Evolutionary conservation across 768 basidiomycete species (phyloP).

Genomic region (Mycena venus): DNA sequence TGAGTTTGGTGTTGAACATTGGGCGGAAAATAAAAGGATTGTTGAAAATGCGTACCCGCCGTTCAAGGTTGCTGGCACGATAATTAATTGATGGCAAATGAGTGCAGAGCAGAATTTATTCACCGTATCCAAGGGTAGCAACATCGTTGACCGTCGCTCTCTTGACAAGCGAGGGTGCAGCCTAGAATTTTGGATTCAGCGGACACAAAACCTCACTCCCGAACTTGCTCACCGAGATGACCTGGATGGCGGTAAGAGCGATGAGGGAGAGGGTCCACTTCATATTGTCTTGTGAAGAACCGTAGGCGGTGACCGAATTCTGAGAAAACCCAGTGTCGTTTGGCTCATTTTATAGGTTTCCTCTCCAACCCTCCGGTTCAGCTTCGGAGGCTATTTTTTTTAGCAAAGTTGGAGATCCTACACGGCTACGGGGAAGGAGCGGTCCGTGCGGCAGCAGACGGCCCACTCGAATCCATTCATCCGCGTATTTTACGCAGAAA

Average conservation of each 20-base stretch:
- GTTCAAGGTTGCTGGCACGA: slow-evolving; percentile 32
- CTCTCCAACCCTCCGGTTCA: background rate
- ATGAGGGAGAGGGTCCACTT: slow-evolving; percentile 50
- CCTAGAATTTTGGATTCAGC: slow-evolving; percentile 5
- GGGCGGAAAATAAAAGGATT: background rate
- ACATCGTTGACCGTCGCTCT: slow-evolving; percentile 47
- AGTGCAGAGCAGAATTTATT: slow-evolving; percentile 4
- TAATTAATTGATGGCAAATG: background rate
- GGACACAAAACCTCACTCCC: background rate
- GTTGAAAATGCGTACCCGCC: slow-evolving; percentile 35
- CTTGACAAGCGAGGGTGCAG: slow-evolving; percentile 42
- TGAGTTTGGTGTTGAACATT: slow-evolving; percentile 29
- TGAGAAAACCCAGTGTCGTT: slow-evolving; percentile 7
- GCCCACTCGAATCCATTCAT: background rate
- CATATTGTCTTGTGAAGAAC: slow-evolving; percentile 41
- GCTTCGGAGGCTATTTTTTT: slow-evolving; percentile 7
- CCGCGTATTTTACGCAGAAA: background rate
- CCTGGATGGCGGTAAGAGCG: slow-evolving; percentile 47
- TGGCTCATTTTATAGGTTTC: slow-evolving; percentile 7
- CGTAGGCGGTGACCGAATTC: slow-evolving; percentile 6
- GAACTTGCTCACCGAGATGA: slow-evolving; percentile 39
- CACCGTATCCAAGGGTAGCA: slow-evolving; percentile 39
- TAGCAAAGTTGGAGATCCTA: background rate
- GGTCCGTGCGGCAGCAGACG: slow-evolving; percentile 6
- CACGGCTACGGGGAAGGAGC: background rate